Evolutionary conservation across 352 stramenopile species (phyloP), one percentile per base, ranked within the genome.

Genomic region (Elongisporangium senticosum): DNA sequence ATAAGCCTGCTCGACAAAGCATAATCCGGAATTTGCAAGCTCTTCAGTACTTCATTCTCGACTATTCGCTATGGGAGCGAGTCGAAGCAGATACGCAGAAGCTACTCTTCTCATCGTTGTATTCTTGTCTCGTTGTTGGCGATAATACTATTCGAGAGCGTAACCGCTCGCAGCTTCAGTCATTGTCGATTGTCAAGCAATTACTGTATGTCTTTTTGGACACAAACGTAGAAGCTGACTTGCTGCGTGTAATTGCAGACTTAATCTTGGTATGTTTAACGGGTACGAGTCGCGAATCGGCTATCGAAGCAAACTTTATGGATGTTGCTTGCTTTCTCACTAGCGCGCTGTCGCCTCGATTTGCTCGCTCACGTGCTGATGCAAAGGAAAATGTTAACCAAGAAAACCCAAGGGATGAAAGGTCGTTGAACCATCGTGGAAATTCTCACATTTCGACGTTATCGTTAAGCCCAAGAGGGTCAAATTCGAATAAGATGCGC

Each of bases 181-280:
- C 74, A 2, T 67, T 89, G 37, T 83, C 75, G 4, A 71, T 91
- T 58, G 68, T 88, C 21, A 71, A 77, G 2, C 82, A 91, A 50
- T 53, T 91, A 7, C 43, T 91, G n/a, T 86, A 86, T 53, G 79
- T 89, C 4, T 76, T 91, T 24, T 59, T 89, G 24, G 77, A 89
- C 50, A 56, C 69, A n/a, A 68, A 70, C 3, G 67, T 86, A n/a
- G 70, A 76, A 7, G 39, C 23, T 2, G 72, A 83, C 23, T 63
- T 89, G 40, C 64, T 86, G 11, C 72, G 74, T 6, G 69, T 91
- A 22, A 81, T 91, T 55, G 78, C 67, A 7, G 79, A 89, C 53
- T 64, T 91, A 11, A 70, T 91, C 40, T 60, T 91, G 7, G 79
- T 91, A 1, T 89, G 82, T 17, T 66, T 91, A 56, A 87, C 76